phyloP scores from a whole-genome alignment of 768 basidiomycete genomes.

The Suillus tomentosus region DNA sequence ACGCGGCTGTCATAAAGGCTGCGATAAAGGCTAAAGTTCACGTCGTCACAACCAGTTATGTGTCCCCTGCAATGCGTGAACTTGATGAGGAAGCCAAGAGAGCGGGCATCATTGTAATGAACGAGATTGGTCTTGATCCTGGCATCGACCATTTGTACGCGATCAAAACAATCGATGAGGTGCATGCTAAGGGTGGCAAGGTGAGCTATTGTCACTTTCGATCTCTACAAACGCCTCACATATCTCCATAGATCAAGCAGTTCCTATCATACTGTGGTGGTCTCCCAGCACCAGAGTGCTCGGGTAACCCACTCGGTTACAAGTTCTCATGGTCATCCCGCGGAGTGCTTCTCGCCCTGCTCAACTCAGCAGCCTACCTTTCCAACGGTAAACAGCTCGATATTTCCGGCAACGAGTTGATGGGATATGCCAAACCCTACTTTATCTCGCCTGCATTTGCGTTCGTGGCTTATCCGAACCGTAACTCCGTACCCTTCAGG shows the following conservation, averaged over 20 bases:
- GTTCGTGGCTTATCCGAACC: constrained; percentile 96
- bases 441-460: constrained; percentile 94
- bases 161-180: constrained; percentile 90
- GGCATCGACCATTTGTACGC: constrained; percentile 95
- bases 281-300: constrained; percentile 87
- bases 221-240: neutral
- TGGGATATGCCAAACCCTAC: constrained; percentile 90
- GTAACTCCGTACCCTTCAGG: constrained; percentile 87
- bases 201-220: constrained; percentile 37
- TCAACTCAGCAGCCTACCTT: constrained; percentile 86
- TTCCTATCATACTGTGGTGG: constrained; percentile 97
- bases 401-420: constrained; percentile 80
- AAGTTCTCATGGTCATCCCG: constrained; percentile 99
- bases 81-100: constrained; percentile 79
- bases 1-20: constrained; percentile 87
- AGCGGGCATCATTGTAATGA: constrained; percentile 93
- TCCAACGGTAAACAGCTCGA: constrained; percentile 62
- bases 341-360: constrained; percentile 91
- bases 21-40: constrained; percentile 82
- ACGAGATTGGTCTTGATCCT: constrained; percentile 97
- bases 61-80: constrained; percentile 87
- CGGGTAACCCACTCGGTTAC: constrained; percentile 96
- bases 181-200: constrained; percentile 94
- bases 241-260: constrained; percentile 63
- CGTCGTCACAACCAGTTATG: constrained; percentile 95